Evolutionary conservation across 78 protist genomes (phyloP).

Genomic region (Dictyostelium capitatum): DNA sequence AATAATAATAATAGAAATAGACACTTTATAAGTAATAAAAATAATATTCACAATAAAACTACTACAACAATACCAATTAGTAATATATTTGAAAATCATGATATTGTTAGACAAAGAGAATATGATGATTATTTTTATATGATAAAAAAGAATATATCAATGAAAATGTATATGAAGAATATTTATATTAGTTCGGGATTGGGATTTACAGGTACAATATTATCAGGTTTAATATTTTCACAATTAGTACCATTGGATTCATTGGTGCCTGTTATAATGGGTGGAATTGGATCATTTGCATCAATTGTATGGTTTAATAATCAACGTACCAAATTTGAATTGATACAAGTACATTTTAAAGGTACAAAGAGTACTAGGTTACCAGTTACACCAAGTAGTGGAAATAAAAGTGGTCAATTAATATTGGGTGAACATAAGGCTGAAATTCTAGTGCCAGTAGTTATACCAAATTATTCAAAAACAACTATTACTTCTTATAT

Average conservation of each 20-base stretch:
- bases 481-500: neutral
- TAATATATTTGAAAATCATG: neutral
- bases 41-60: neutral
- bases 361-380: neutral
- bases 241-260: neutral
- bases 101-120: neutral
- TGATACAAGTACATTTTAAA: neutral
- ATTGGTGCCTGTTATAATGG: neutral
- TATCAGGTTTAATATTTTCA: slow-evolving; percentile 5
- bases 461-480: neutral
- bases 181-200: neutral
- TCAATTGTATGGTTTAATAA: neutral
- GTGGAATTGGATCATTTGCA: neutral
- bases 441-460: neutral
- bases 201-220: neutral
- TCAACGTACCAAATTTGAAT: neutral
- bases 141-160: neutral
- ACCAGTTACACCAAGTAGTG: neutral
- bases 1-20: neutral
- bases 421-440: neutral
- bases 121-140: neutral
- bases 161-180: slow-evolving; percentile 1
- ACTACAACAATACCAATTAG: neutral
- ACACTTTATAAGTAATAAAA: neutral
- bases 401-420: neutral